Conservation (phyloP, 2,329 filamentous ascomycete species). For the Fusarium sp. region DNA sequence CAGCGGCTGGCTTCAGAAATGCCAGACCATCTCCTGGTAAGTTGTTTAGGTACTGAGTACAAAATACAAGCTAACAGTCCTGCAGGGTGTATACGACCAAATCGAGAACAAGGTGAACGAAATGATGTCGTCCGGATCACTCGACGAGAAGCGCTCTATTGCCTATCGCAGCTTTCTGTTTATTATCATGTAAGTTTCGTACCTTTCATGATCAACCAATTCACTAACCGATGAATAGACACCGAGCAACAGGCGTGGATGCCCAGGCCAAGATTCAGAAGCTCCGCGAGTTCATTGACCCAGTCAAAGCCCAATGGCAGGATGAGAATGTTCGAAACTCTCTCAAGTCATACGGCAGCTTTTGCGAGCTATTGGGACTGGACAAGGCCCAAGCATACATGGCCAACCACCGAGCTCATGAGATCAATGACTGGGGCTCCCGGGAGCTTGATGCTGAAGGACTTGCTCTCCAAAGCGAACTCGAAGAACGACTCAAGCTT, state of each 20-base stretch:
- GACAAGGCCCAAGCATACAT: constrained; percentile 86
- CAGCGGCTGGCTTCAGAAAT: constrained; percentile 91
- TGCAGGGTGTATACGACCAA: constrained; percentile 83
- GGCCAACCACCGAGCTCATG: constrained; percentile 76
- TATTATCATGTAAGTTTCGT: constrained; percentile 78
- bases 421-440: constrained; percentile 84
- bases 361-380: constrained; percentile 83
- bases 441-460: constrained; percentile 83
- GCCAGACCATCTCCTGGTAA: constrained; percentile 85
- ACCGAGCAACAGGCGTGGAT: constrained; percentile 83
- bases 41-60: constrained; percentile 36
- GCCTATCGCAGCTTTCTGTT: constrained; percentile 93
- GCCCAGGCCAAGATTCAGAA: constrained; percentile 76
- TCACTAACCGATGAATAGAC: constrained; percentile 60
- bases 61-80: constrained; percentile 10
- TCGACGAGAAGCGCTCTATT: constrained; percentile 86
- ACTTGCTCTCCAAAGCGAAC: constrained; percentile 79
- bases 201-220: background rate
- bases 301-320: constrained; percentile 84
- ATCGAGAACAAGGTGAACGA: constrained; percentile 86
- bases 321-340: constrained; percentile 74
- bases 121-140: constrained; percentile 76
- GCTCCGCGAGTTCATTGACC: constrained; percentile 82
- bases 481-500: constrained; percentile 80
- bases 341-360: constrained; percentile 80